Base-by-base conservation (phyloP, 1,139 yeast species). In the Candida frijolesensis region DNA sequence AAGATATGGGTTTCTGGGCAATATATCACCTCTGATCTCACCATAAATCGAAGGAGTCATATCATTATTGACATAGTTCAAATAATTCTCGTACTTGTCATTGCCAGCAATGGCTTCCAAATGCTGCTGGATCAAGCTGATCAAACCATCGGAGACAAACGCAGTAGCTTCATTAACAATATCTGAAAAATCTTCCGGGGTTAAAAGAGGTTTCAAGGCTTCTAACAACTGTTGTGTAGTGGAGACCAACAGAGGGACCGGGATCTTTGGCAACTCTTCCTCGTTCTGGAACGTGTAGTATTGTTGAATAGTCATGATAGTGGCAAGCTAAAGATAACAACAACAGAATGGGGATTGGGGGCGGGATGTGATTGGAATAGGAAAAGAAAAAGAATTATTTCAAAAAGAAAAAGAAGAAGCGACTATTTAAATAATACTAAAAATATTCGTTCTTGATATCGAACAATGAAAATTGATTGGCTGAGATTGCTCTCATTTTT, bases 1-100 rank as follows among this genome's bases (percentile, higher is more conserved):
- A 57, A 87, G 73, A 58, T 85, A 87, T 0, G 95, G 95, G 60
- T 87, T 87, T 53, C 92, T 71, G 4, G 95, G 95, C 47, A 87
- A 70, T 1, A 87, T 83, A 58, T 84, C 87, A 12, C 85, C 85
- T 47, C 82, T 67, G 39, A 81, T 66, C 51, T 85, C 88, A 29
- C 88, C 88, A 55, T 85, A 83, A 45, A 85, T 81, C 12, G 84
- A 85, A 0, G 87, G 83, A 41, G 81, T 80, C 54, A 78, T 77
- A 57, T 76, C 85, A 59, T 74, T 84, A 66, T 78, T 85, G 64
- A 76, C 85, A 49, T 78, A 75, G 57, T 83, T 84, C 51, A 87
- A 65, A 64, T 87, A 86, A 56, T 89, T 85, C 5, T 69, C 48
- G 29, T 68, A 68, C 12, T 50, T 47, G 2, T 75, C 73, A 53